Percentiles rank a stretch among this genome's conserved stretches.
Conservation (phyloP, 495 filamentous ascomycete species). For the Tuber magnatum region DNA sequence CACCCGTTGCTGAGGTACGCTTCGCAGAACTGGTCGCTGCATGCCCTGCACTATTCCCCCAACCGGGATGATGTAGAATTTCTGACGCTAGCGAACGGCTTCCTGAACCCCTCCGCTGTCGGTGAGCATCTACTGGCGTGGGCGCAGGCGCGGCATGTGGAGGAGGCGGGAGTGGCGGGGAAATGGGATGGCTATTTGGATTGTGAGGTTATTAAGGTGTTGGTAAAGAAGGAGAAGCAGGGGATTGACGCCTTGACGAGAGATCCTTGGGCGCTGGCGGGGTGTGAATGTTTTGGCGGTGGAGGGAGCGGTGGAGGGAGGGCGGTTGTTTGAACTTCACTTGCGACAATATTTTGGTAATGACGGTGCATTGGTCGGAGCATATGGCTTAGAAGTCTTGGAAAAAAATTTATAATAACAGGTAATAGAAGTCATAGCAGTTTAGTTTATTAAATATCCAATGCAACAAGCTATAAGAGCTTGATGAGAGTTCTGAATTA, state of each 20-base stretch:
- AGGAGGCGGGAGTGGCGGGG: neutral
- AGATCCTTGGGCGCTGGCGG: neutral
- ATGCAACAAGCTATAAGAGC: neutral
- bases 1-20: conserved; percentile 31
- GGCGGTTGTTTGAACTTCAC: neutral
- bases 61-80: conserved; percentile 10
- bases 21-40: conserved; percentile 28
- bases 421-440: neutral
- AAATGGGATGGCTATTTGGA: neutral
- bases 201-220: neutral
- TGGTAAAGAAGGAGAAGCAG: neutral
- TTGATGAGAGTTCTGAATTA: neutral
- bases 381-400: neutral
- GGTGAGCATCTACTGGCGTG: neutral
- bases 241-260: neutral
- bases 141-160: neutral
- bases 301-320: neutral
- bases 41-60: conserved; percentile 15
- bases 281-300: neutral
- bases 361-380: neutral
- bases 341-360: neutral
- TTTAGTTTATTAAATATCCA: neutral
- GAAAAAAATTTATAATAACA: neutral
- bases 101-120: conserved; percentile 7
- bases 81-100: conserved; percentile 4